A percentile compares a stretch with the other conserved stretches of the same genome.
Conservation (phyloP, 2,329 filamentous ascomycete genomes). For the Clarireedia paspali region DNA sequence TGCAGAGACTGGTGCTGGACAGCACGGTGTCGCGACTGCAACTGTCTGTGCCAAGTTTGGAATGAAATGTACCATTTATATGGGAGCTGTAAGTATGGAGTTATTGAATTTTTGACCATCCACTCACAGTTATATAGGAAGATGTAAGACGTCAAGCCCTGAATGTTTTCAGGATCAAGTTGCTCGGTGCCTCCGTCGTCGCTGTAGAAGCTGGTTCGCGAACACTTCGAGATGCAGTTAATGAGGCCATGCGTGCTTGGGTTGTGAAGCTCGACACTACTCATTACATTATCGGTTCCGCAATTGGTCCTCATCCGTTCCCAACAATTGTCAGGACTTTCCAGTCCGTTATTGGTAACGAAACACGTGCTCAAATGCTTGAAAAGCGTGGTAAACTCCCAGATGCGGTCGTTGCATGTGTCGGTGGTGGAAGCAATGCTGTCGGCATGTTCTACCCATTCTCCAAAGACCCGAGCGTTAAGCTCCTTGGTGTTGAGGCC, state of each 20-base stretch:
- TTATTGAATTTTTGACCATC: too few relatives aligned
- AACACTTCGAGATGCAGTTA: constrained; percentile 81
- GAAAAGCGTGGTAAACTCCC: constrained; percentile 81
- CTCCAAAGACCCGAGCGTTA: constrained; percentile 73
- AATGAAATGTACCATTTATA: constrained; percentile 96
- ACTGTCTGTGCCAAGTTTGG: constrained; percentile 97
- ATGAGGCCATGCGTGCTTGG: constrained; percentile 92
- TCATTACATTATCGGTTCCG: constrained; percentile 96
- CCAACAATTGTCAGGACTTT: constrained; percentile 96
- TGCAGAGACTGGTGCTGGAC: constrained; percentile 92
- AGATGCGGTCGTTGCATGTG: constrained; percentile 92
- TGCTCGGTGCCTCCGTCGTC: constrained; percentile 87
- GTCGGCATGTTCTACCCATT: constrained; percentile 99
- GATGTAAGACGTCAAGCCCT: constrained; percentile 93
- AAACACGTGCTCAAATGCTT: constrained; percentile 89
- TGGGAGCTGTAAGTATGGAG: constrained; percentile 60
- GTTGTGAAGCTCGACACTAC: constrained; percentile 87
- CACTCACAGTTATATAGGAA: constrained; percentile 41
- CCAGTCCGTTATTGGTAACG: constrained; percentile 91
- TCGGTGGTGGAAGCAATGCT: constrained; percentile 91
- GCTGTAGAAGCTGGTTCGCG: constrained; percentile 85
- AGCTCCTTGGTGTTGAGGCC: constrained; percentile 88
- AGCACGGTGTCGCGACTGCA: constrained; percentile 95
- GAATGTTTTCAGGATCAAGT: constrained; percentile 97
- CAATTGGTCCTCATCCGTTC: constrained; percentile 96